Base-by-base conservation (phyloP, 2,329 filamentous ascomycete species). In the Xylariaceae sp. region DNA sequence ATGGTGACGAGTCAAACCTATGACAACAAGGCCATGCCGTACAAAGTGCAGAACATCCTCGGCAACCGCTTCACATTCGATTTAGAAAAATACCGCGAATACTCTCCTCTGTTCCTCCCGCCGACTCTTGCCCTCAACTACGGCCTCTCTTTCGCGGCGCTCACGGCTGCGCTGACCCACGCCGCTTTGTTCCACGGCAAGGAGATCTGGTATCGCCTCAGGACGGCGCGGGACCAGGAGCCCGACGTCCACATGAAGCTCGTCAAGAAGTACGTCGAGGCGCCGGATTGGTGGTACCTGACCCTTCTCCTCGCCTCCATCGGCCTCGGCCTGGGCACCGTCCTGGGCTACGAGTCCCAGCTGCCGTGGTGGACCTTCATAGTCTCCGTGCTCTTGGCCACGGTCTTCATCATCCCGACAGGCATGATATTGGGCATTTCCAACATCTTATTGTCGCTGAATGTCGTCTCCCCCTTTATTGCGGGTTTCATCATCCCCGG, bases 401-500 rank as follows among this genome's bases (percentile, higher is more conserved):
- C 62, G 8, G 49, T 70, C 8, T 74, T 68, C 54, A 65, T 68
- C 31, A 49, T 73, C 9, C 70, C 70, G n/a, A 65, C 61, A 11
- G 59, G 60, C 21, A 69, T 71, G 34, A 57, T 74, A 8, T 54
- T 70, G 45, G 73, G 67, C 2, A 66, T 72, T 9, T 74, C 72
- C 12, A 76, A 74, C 50, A 67, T 75, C 11, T 49, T 61, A 27
- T 57, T 74, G 13, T 69, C 68, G 1, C 52, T 77, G 12, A 76
- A 76, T 34, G 71, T 77, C 23, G 59, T 76, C 21, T 68, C 70
- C 1, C 69, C 72, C 33, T 73, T 74, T 47, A 63, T 78, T 16
- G 68, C 75, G 5, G 74, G 74, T 1, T 80, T 79, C 52, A 71
- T 81, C 60, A 68, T 75, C 40, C 76, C 77, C 0, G 78, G 74